These are phyloP conservation scores for Camelina laxa DNA, from an alignment of 345 rosid species.

Conservation along the genomic window DNA sequence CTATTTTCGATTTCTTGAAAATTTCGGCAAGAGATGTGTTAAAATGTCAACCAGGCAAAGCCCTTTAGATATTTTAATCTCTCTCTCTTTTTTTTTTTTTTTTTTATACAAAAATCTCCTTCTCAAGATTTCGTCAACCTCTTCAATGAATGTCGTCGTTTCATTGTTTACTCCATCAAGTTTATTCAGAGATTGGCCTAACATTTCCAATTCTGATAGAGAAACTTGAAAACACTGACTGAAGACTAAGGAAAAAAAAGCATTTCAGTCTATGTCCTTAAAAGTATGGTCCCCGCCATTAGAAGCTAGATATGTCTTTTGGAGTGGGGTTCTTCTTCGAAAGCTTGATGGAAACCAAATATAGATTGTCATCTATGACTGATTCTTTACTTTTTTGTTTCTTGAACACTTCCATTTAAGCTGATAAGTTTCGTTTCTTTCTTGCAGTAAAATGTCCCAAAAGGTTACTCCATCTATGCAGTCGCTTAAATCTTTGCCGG, in stretches of 20 bases:
- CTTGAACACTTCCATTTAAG: slow-evolving; percentile 12
- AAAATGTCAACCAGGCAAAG: slow-evolving; percentile 14
- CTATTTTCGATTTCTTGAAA: not conserved
- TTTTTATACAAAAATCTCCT: slow-evolving; percentile 1
- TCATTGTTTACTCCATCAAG: slow-evolving; percentile 18
- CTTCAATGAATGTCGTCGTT: not conserved
- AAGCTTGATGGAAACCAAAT: slow-evolving; percentile 52
- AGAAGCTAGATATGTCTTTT: slow-evolving; percentile 49
- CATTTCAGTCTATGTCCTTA: slow-evolving; percentile 53
- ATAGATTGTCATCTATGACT: slow-evolving; percentile 45
- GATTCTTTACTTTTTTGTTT: slow-evolving; percentile 29
- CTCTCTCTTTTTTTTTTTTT: not conserved
- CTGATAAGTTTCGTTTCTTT: slow-evolving; percentile 45
- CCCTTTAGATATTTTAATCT: not conserved
- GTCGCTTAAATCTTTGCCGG: slow-evolving; percentile 75
- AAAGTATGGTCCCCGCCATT: slow-evolving; percentile 72
- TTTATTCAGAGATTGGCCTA: slow-evolving; percentile 24
- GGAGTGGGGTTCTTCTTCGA: slow-evolving; percentile 59
- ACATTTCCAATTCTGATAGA: slow-evolving; percentile 21
- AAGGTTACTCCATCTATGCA: slow-evolving; percentile 61
- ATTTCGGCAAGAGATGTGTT: slow-evolving; percentile 10
- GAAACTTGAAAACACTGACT: slow-evolving; percentile 51
- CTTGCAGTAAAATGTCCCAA: slow-evolving; percentile 60
- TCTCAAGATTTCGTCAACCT: slow-evolving; percentile 30
- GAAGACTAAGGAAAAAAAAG: slow-evolving; percentile 42